These are phyloP conservation scores for Paratrypanosoma confusum DNA, from an alignment of 208 protist genomes.

Conservation along the genomic window DNA sequence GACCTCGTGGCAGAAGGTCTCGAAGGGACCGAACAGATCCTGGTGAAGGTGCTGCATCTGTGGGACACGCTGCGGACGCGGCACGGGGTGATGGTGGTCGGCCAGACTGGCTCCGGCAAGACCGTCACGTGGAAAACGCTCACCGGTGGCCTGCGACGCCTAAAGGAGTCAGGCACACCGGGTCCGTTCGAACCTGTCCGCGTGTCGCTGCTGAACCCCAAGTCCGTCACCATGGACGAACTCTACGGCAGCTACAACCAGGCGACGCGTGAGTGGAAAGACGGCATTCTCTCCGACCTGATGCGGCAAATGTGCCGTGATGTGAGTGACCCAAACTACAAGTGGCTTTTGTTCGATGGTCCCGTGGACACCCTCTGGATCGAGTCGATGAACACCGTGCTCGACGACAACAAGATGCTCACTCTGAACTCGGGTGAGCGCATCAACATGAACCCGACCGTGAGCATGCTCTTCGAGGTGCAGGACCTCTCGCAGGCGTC, in stretches of 20 bases:
- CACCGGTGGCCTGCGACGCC: constrained; percentile 51
- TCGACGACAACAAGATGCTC: constrained; percentile 99
- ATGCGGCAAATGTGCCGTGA: constrained; percentile 91
- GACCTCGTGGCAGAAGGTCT: constrained; percentile 64
- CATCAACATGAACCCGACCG: constrained; percentile 93
- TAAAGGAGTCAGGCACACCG: constrained; percentile 64
- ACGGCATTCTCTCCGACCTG: constrained; percentile 94
- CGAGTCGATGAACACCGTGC: constrained; percentile 99
- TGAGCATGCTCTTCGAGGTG: constrained; percentile 98
- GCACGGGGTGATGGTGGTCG: constrained; percentile 98
- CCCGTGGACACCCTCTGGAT: constrained; percentile 99
- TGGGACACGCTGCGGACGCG: constrained; percentile 94
- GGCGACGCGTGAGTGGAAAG: constrained; percentile 96
- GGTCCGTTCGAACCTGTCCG: constrained; percentile 80
- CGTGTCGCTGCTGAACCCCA: constrained; percentile 94
- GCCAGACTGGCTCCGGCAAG: constrained; percentile 92
- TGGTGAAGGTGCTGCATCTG: constrained; percentile 92
- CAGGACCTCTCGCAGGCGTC: constrained; percentile 96
- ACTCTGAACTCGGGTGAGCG: constrained; percentile 97
- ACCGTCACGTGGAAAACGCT: constrained; percentile 92
- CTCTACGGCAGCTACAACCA: constrained; percentile 97
- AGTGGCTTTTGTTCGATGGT: constrained; percentile 98
- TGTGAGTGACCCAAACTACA: constrained; percentile 84
- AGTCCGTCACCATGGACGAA: constrained; percentile 95
- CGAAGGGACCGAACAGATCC: constrained; percentile 71